Base-by-base conservation (phyloP, 495 filamentous ascomycete species). In the Tuber brumale region DNA sequence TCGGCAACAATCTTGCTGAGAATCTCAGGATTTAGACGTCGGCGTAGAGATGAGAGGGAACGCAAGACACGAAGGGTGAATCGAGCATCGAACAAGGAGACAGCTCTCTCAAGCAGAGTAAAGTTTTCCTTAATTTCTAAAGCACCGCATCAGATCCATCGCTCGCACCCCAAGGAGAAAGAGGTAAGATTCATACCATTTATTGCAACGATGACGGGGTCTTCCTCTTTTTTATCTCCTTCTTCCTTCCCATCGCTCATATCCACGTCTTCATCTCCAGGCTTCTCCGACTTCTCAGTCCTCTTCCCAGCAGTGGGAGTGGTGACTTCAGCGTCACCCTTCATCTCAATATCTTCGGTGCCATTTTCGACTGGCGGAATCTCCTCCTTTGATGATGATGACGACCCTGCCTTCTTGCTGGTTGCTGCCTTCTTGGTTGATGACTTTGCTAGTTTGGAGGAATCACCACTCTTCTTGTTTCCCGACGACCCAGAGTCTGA, bases 41-140 rank as follows among this genome's bases (percentile, higher is more conserved):
- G 97, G 83, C 95, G 93, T 84, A 98, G 90, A 75, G 93, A 94
- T 57, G 95, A 97, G 85, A 97, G 96, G 75, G 94, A 97, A 72
- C 95, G 92, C 74, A 99, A 89, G 74, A 95, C 95, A 78, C 96
- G 89, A 74, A 99, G 91, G 70, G 94, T 92, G 85, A 97, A 99
- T 85, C 95, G 91, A 72, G 94, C 89, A 86, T 99, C 95, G 83
- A 98, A 99, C 81, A 97, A 89, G 77, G 91, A 86, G 76, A 98
- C 94, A 78, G 95, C 95, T 82, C 93, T 92, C 79, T 97, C 94
- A 76, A 99, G 89, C 42, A 97, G 89, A 73, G 88, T 88, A 83
- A 97, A 97, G 85, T 97, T 97, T 87, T 88, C 89, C 86, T 94
- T 94, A 87, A 98, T 97, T 83, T 97, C 95, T 96, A 79, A 70